Conservation (phyloP, 306 rosid species). For the Quercus gilva region DNA sequence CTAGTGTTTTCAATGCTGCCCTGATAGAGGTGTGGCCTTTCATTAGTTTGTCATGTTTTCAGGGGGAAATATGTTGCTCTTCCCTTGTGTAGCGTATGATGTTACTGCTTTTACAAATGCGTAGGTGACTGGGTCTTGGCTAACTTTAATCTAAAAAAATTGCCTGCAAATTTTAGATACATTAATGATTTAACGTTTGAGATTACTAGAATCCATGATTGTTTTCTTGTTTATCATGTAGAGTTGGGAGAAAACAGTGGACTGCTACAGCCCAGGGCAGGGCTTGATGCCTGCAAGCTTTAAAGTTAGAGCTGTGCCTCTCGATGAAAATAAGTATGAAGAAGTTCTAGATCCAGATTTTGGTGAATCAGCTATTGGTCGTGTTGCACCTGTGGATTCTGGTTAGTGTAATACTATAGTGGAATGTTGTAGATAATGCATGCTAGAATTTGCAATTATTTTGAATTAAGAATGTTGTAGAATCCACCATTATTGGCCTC, state of each 20-base stretch:
- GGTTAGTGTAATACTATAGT: slow-evolving; percentile 43
- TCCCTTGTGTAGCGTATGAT: background rate
- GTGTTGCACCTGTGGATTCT: slow-evolving; percentile 98
- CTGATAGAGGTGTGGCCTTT: background rate
- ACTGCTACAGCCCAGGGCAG: slow-evolving; percentile 96
- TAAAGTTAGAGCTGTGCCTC: slow-evolving; percentile 64
- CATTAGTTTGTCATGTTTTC: slow-evolving; percentile 5
- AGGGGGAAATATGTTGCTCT: background rate
- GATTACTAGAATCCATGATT: background rate
- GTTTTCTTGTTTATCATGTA: slow-evolving; percentile 22
- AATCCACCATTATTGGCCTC: background rate
- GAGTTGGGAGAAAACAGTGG: slow-evolving; percentile 99
- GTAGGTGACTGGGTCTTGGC: too few species aligned
- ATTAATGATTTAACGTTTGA: background rate
- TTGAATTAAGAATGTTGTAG: background rate
- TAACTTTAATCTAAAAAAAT: background rate
- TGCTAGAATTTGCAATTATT: background rate
- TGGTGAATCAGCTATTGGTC: slow-evolving; percentile 99
- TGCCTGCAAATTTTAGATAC: background rate
- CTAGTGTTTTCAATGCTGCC: background rate
- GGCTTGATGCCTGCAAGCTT: slow-evolving; percentile 99
- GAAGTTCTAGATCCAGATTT: slow-evolving; percentile 97
- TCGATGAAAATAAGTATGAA: slow-evolving; percentile 46
- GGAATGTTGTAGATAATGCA: background rate
- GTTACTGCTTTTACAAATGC: background rate